Conservation (phyloP, 1,284 basidiomycete species). For the Leccinum variabile region DNA sequence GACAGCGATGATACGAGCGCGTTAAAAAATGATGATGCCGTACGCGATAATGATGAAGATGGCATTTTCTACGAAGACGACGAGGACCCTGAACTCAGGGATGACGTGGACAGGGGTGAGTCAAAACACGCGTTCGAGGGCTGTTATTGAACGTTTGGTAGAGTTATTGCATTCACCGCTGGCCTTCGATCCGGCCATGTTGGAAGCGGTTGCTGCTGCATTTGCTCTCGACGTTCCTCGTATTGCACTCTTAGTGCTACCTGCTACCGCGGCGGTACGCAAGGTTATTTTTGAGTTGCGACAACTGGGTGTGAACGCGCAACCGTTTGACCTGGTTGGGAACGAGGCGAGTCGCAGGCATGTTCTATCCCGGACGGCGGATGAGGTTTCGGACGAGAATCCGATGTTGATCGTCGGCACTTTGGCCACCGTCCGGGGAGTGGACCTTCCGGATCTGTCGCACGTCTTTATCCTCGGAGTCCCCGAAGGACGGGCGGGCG, state of each 20-base stretch:
- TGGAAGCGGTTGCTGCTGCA: conserved; percentile 67
- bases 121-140: conserved; percentile 4
- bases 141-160: conserved; percentile 28
- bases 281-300: conserved; percentile 63
- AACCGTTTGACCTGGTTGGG: conserved; percentile 52
- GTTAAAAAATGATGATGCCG: neutral
- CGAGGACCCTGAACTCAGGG: conserved; percentile 24
- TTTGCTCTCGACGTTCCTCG: conserved; percentile 74
- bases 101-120: conserved; percentile 28
- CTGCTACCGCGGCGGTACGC: conserved; percentile 56
- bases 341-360: conserved; percentile 44
- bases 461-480: conserved; percentile 74
- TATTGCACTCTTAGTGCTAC: conserved; percentile 64
- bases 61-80: conserved; percentile 22
- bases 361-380: conserved; percentile 38
- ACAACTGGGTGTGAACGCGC: conserved; percentile 66
- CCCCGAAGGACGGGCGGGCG: conserved; percentile 50
- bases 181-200: conserved; percentile 50
- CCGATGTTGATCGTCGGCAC: conserved; percentile 70
- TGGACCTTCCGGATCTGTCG: conserved; percentile 68
- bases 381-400: conserved; percentile 40
- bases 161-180: conserved; percentile 48
- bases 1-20: neutral
- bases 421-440: conserved; percentile 62
- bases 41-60: conserved; percentile 16